These are phyloP conservation scores for Plantago lanceolata DNA, from an alignment of 305 asterid species.

Conservation along the genomic window DNA sequence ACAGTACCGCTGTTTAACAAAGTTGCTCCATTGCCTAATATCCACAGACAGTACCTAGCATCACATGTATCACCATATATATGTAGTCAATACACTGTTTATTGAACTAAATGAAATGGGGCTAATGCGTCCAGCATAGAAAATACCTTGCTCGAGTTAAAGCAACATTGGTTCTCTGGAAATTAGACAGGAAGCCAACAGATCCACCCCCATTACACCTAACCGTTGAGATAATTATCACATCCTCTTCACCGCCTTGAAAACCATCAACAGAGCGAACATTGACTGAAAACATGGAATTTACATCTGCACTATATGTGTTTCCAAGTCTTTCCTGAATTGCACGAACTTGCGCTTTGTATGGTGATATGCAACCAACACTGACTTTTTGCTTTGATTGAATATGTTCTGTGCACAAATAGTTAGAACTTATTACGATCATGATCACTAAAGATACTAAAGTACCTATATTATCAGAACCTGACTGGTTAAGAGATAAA, in stretches of 20 bases:
- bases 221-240: conserved; percentile 65
- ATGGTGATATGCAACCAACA: conserved; percentile 72
- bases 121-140: not conserved
- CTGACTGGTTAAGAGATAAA: not conserved
- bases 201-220: conserved; percentile 52
- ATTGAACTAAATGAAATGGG: not conserved
- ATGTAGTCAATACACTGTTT: not conserved
- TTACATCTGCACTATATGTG: conserved; percentile 37
- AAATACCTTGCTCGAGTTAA: conserved; percentile 65
- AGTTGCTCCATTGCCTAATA: conserved; percentile 54
- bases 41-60: conserved; percentile 55
- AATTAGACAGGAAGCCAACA: conserved; percentile 57
- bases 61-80: not conserved
- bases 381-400: conserved; percentile 37
- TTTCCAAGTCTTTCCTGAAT: conserved; percentile 48
- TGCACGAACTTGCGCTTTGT: conserved; percentile 65
- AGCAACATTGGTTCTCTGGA: conserved; percentile 58
- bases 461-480: not conserved
- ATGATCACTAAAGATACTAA: not conserved
- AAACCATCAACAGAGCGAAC: conserved; percentile 70
- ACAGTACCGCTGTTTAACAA: conserved; percentile 45
- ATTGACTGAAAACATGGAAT: conserved; percentile 46
- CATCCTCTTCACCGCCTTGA: conserved; percentile 82
- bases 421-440: not conserved
- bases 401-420: conserved; percentile 31